These are phyloP conservation scores for Termitomyces sp. DNA, from an alignment of 768 basidiomycete genomes.

Conservation along the genomic window DNA sequence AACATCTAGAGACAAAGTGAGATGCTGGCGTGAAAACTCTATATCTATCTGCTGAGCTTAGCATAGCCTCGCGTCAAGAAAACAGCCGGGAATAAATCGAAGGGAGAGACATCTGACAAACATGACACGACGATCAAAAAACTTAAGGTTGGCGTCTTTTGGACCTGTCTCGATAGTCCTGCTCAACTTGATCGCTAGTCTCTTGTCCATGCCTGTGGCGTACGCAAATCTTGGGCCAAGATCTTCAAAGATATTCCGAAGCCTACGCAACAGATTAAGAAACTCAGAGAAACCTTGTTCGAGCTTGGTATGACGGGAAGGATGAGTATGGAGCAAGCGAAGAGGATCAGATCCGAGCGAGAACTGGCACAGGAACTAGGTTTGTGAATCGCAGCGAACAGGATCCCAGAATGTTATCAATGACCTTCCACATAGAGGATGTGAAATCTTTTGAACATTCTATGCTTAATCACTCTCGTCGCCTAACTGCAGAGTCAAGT, in stretches of 20 bases:
- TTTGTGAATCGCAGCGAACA: conserved; percentile 26
- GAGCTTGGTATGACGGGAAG: conserved; percentile 80
- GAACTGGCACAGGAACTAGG: conserved; percentile 78
- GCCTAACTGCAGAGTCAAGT: conserved; percentile 12
- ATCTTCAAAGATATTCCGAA: conserved; percentile 57
- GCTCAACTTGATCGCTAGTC: conserved; percentile 33
- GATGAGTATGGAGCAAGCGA: conserved; percentile 77
- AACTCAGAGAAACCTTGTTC: conserved; percentile 55
- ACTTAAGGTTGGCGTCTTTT: conserved; percentile 48
- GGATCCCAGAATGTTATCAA: not conserved
- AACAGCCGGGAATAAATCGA: conserved; percentile 23
- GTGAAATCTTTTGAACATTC: conserved; percentile 64
- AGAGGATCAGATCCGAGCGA: conserved; percentile 60
- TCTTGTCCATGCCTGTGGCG: conserved; percentile 67
- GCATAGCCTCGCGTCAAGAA: conserved; percentile 17
- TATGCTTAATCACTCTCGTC: conserved; percentile 27
- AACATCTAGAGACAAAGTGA: conserved; percentile 18
- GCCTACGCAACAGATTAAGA: conserved; percentile 57
- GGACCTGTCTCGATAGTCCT: not conserved
- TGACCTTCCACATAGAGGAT: conserved; percentile 46
- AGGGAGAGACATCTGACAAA: conserved; percentile 31
- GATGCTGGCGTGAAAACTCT: not conserved
- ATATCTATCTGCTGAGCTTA: not conserved
- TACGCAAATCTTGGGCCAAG: conserved; percentile 73
- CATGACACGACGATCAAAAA: conserved; percentile 73